A percentile compares a stretch with the other conserved stretches of the same genome.
Evolutionary conservation across 257 asterid genomes (phyloP).

Genomic region (Forsythia suspensa): DNA sequence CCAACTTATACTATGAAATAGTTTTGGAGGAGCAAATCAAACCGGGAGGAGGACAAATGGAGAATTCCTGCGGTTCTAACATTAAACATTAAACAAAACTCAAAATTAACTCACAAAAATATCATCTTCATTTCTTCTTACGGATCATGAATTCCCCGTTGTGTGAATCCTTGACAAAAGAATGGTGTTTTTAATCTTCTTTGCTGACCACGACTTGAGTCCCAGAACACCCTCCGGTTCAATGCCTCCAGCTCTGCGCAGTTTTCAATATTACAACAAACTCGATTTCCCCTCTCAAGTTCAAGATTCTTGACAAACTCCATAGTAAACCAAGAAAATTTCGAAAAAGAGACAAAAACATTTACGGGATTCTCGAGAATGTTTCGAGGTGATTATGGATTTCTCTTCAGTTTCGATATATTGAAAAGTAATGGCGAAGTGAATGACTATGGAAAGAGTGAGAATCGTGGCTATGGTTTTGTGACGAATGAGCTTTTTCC

Average conservation of each 20-base stretch:
- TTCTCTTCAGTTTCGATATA: too few species aligned
- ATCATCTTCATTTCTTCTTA: background rate
- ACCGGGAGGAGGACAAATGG: too few species aligned
- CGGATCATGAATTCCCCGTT: background rate
- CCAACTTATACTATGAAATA: too few species aligned
- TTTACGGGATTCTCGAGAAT: constrained; percentile 27
- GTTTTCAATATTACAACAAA: constrained; percentile 30
- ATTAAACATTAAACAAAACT: background rate
- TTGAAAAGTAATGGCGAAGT: too few species aligned
- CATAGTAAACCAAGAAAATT: constrained; percentile 11
- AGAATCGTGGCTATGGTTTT: too few species aligned
- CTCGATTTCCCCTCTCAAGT: constrained; percentile 30
- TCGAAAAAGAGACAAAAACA: background rate
- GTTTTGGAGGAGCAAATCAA: too few species aligned
- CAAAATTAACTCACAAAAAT: background rate
- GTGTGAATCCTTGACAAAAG: constrained; percentile 26
- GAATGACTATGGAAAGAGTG: too few species aligned
- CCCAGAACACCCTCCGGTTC: background rate
- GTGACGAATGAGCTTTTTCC: too few species aligned
- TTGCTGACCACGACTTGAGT: constrained; percentile 2
- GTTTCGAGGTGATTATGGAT: constrained; percentile 43
- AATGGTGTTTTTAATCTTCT: constrained; percentile 36
- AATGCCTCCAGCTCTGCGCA: constrained; percentile 7
- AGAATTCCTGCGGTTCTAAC: too few species aligned
- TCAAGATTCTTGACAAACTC: constrained; percentile 33